Conservation (phyloP, 2,329 filamentous ascomycete genomes). For the Zalaria sp. region DNA sequence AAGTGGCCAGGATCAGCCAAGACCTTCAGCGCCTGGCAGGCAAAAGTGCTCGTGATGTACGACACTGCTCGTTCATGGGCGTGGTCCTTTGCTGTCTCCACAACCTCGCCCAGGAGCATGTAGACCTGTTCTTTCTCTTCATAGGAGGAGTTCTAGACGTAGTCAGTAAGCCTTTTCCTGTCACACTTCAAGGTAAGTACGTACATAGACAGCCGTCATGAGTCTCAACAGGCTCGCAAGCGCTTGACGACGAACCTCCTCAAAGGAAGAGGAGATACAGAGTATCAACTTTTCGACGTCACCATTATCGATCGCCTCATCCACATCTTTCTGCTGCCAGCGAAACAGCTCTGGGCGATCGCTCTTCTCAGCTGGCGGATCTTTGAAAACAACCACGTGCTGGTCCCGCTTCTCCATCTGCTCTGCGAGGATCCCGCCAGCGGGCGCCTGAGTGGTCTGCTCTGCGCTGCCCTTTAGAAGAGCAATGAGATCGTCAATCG, state of each 20-base stretch:
- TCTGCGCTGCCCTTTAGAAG: background rate
- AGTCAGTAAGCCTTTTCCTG: background rate
- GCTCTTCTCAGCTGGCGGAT: slow-evolving; percentile 25
- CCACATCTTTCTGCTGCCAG: slow-evolving; percentile 65
- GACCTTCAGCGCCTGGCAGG: slow-evolving; percentile 53
- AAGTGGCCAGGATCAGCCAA: slow-evolving; percentile 64
- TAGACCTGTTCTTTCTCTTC: slow-evolving; percentile 66
- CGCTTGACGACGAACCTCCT: slow-evolving; percentile 67
- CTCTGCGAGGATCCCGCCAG: background rate
- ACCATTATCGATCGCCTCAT: slow-evolving; percentile 67
- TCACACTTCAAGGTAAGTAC: slow-evolving; percentile 3
- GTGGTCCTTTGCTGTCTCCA: slow-evolving; percentile 46
- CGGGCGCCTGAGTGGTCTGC: background rate
- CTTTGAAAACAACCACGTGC: slow-evolving; percentile 13
- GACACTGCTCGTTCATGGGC: slow-evolving; percentile 24
- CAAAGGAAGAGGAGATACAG: slow-evolving; percentile 61
- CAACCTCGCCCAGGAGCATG: slow-evolving; percentile 64
- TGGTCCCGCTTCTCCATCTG: background rate
- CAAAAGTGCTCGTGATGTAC: slow-evolving; percentile 64
- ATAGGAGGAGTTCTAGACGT: slow-evolving; percentile 41
- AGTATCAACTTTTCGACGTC: slow-evolving; percentile 55
- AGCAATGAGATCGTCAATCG: background rate
- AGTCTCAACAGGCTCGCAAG: slow-evolving; percentile 53
- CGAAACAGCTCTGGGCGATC: slow-evolving; percentile 34
- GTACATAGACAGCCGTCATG: slow-evolving; percentile 34